Evolutionary conservation across 2,329 filamentous ascomycete genomes (phyloP).

Genomic region (Verticillium albo-atrum): DNA sequence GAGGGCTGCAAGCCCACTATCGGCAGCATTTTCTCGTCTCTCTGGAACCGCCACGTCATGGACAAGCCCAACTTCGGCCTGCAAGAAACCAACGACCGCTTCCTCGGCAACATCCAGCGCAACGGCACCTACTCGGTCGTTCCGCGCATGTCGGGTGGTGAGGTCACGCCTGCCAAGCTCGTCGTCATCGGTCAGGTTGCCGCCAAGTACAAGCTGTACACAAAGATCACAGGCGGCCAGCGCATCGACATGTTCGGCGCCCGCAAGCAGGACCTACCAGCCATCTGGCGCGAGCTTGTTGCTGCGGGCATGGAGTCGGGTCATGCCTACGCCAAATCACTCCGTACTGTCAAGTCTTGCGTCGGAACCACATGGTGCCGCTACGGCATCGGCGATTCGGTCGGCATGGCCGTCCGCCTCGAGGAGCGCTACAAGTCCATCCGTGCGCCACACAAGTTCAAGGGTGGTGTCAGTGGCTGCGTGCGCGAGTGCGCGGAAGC

Average conservation of each 20-base stretch:
- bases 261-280: slow-evolving; percentile 76
- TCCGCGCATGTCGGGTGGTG: slow-evolving; percentile 75
- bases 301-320: slow-evolving; percentile 86
- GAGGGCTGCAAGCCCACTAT: slow-evolving; percentile 83
- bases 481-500: slow-evolving; percentile 92
- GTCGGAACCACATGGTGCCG: slow-evolving; percentile 90
- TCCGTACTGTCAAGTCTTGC: slow-evolving; percentile 87
- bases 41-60: slow-evolving; percentile 83
- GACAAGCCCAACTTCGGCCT: slow-evolving; percentile 65
- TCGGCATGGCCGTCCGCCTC: slow-evolving; percentile 82
- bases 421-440: slow-evolving; percentile 93
- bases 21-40: slow-evolving; percentile 72
- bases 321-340: slow-evolving; percentile 84
- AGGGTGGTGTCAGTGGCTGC: slow-evolving; percentile 84
- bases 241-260: slow-evolving; percentile 92
- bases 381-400: slow-evolving; percentile 83
- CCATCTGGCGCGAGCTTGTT: slow-evolving; percentile 77
- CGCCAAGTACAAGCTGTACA: slow-evolving; percentile 79
- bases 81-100: slow-evolving; percentile 88
- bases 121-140: slow-evolving; percentile 90
- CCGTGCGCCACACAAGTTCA: slow-evolving; percentile 84
- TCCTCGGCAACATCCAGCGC: slow-evolving; percentile 83
- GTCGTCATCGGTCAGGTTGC: slow-evolving; percentile 81
- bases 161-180: slow-evolving; percentile 83
- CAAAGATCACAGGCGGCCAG: slow-evolving; percentile 89